Base-by-base conservation (phyloP, 75 land plant species). In the Azolla pinnata region DNA sequence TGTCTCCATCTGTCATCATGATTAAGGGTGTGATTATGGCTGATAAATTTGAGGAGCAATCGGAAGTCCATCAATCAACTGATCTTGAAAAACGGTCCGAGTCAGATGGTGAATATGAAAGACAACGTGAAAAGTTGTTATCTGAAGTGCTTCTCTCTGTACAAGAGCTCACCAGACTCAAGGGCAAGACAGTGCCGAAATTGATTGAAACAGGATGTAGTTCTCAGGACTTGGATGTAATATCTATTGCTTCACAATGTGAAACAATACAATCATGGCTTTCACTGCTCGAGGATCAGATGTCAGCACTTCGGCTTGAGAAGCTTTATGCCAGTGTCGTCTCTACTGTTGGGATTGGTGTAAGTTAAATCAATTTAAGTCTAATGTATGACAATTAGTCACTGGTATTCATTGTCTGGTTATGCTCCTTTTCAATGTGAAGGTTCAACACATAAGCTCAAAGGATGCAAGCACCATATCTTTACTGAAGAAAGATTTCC, bases 281-380 rank as follows among this genome's bases (percentile, higher is more conserved):
- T 2, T 46, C 12, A 4, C 21, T 46, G n/a, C n/a, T 46, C 23
- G 14, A 46, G 49, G 56, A 60, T 38, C 44, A 57, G 31, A 66
- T 65, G 69, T 33, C 24, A 34, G 62, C 69, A 28, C 33, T 72
- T 16, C 53, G 70, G 14, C 45, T 72, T 18, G 75, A 65, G 12
- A 35, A 32, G 29, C 35, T 72, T 21, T 56, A 62, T 53, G 46
- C 38, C 1, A 19, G 48, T 32, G 61, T 25, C 33, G 2, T 24
- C 14, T 3, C 49, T 14, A 46, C 49, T 2, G 14, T 46, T 46
- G 23, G n/a, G 23, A 4, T 4, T 4, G 49, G 49, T 2, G 49
- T 46, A 46, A 46, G 49, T 46, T 17, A 46, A 4, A 3, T 17
- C 21, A 7, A 14, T 38, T 7, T 7, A 7, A 7, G 7, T 38